phyloP scores from a whole-genome alignment of 2,329 filamentous ascomycete genomes.

The Thelonectria discophora region DNA sequence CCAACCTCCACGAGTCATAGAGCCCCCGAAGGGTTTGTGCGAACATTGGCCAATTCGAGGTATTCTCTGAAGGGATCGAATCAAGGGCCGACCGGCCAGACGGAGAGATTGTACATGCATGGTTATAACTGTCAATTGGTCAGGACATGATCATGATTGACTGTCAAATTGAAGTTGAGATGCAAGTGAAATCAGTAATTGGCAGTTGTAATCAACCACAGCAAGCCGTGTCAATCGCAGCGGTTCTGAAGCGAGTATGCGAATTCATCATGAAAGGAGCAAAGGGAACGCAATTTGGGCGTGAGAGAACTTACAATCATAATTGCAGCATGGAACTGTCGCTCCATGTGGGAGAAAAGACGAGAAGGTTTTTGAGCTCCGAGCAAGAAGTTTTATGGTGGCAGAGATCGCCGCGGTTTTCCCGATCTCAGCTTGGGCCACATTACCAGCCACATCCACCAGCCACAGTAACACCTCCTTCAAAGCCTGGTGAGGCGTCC shows the following conservation, averaged over 20 bases:
- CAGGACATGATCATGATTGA: conserved; percentile 28
- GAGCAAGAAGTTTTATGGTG: conserved; percentile 34
- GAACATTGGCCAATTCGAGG: conserved; percentile 26
- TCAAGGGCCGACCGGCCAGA: conserved; percentile 46
- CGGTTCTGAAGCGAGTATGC: conserved; percentile 59
- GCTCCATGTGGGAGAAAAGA: conserved; percentile 41
- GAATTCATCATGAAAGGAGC: conserved; percentile 51
- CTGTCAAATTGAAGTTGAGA: conserved; percentile 12
- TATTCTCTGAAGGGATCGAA: conserved; percentile 28
- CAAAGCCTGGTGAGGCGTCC: conserved; percentile 21
- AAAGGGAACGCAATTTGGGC: conserved; percentile 8
- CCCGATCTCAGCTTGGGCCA: conserved; percentile 20
- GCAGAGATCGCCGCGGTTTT: conserved; percentile 31
- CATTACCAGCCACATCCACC: conserved; percentile 30
- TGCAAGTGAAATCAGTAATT: conserved; percentile 47
- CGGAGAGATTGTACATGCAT: conserved; percentile 50
- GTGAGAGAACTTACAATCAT: conserved; percentile 50
- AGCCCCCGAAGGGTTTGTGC: conserved; percentile 18
- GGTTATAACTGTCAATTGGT: conserved; percentile 46
- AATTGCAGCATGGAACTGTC: conserved; percentile 45
- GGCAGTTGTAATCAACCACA: conserved; percentile 56
- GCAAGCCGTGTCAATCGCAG: conserved; percentile 59
- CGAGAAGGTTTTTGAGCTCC: conserved; percentile 13
- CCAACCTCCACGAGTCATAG: conserved; percentile 26
- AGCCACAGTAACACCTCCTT: conserved; percentile 18